Percentiles rank a stretch among this genome's conserved stretches.
phyloP scores from a whole-genome alignment of 2,329 filamentous ascomycete genomes.

The Rhexocercosporidium sp. region DNA sequence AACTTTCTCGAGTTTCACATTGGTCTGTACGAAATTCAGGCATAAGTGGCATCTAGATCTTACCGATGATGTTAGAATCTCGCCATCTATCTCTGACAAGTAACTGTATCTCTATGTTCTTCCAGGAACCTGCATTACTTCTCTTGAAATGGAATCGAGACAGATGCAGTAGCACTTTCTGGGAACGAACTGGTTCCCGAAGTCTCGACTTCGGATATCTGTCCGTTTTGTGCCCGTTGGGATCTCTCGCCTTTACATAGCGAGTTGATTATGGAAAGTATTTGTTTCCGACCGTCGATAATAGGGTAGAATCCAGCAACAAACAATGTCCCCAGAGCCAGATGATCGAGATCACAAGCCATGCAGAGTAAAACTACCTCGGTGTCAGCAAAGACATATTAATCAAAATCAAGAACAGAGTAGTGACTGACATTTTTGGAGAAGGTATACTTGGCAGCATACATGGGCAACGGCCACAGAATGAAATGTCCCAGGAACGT shows the following conservation, averaged over 20 bases:
- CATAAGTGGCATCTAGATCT: no score
- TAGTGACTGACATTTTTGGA: constrained; percentile 2
- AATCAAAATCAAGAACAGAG: no score
- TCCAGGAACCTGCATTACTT: background rate
- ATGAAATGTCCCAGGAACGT: constrained; percentile 16
- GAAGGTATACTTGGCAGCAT: constrained; percentile 17
- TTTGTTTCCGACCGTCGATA: constrained; percentile 14
- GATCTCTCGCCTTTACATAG: background rate
- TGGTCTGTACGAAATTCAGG: no score
- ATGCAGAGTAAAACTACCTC: constrained; percentile 12
- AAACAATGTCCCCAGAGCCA: constrained; percentile 17
- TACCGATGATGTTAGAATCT: no score
- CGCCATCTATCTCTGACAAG: no score
- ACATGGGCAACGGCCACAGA: constrained; percentile 14
- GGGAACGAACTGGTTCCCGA: background rate
- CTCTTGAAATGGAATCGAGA: background rate
- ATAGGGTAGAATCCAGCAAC: constrained; percentile 14
- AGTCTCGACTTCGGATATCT: background rate
- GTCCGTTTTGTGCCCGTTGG: background rate
- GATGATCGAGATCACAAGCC: constrained; percentile 14
- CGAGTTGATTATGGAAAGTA: background rate
- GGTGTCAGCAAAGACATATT: background rate
- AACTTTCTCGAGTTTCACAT: no score
- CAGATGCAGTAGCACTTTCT: background rate
- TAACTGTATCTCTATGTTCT: no score